These are phyloP conservation scores for Bruguiera hainesii DNA, from an alignment of 441 rosid species.

Conservation along the genomic window DNA sequence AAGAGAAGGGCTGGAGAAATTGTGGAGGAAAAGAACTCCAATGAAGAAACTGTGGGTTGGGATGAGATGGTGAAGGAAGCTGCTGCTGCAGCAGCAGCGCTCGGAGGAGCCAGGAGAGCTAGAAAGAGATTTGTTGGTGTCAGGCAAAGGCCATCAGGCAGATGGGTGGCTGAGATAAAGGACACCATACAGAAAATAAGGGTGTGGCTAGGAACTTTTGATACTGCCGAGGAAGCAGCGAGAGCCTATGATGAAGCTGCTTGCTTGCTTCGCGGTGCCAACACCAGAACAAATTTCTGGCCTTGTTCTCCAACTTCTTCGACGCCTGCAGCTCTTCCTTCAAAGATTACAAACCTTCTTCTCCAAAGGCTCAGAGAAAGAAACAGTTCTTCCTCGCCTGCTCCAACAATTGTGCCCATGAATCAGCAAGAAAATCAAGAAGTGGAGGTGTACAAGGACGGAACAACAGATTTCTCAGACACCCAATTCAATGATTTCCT, in stretches of 20 bases:
- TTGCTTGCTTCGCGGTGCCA: conserved; percentile 59
- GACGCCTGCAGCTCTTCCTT: conserved; percentile 51
- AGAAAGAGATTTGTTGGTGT: conserved; percentile 67
- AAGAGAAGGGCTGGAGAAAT: conserved; percentile 39
- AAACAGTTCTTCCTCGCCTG: conserved; percentile 24
- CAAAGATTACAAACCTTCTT: conserved; percentile 59
- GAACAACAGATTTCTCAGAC: conserved; percentile 21
- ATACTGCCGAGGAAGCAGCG: conserved; percentile 87
- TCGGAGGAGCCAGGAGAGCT: conserved; percentile 45
- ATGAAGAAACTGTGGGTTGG: conserved; percentile 38
- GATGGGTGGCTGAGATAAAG: conserved; percentile 95
- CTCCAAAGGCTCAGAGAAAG: conserved; percentile 58
- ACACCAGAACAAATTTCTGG: conserved; percentile 68
- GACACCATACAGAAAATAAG: conserved; percentile 68
- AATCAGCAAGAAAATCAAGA: conserved; percentile 20
- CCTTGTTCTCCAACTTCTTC: conserved; percentile 46
- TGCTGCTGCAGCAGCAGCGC: conserved; percentile 27
- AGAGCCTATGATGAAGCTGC: conserved; percentile 83
- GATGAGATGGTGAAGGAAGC: conserved; percentile 64
- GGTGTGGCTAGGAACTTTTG: conserved; percentile 89
- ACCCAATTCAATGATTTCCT: conserved; percentile 43
- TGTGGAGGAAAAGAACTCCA: conserved; percentile 21
- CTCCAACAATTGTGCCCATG: conserved; percentile 6
- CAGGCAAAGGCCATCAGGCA: conserved; percentile 85
- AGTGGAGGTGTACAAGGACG: conserved; percentile 22